These are phyloP conservation scores for Madurella fahalii DNA, from an alignment of 2,329 filamentous ascomycete genomes.

Conservation along the genomic window DNA sequence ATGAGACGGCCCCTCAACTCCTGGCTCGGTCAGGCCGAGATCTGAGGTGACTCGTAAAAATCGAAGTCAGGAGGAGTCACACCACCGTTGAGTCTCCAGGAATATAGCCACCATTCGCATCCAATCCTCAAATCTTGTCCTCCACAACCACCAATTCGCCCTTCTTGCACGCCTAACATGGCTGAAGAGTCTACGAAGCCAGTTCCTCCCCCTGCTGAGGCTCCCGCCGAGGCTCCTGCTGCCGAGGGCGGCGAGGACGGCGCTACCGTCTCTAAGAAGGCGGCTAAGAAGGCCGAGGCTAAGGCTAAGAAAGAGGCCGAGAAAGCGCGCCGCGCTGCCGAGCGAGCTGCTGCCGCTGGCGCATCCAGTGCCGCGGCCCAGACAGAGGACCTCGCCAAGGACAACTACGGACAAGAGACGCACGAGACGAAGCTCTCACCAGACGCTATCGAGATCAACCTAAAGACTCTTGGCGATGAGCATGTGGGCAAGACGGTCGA, in stretches of 20 bases:
- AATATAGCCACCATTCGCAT: neutral
- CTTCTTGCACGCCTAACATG: slow-evolving; percentile 9
- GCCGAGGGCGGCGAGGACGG: slow-evolving; percentile 34
- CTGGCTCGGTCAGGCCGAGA: slow-evolving; percentile 12
- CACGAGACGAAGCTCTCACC: slow-evolving; percentile 48
- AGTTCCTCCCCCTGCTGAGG: slow-evolving; percentile 15
- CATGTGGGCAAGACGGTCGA: slow-evolving; percentile 67
- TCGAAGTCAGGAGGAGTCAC: neutral
- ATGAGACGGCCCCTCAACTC: slow-evolving; percentile 18
- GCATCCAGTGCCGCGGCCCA: slow-evolving; percentile 60
- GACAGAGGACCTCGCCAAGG: slow-evolving; percentile 62
- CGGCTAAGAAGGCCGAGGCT: slow-evolving; percentile 75
- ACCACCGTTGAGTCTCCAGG: neutral
- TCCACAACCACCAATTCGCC: slow-evolving; percentile 1
- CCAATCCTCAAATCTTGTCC: neutral
- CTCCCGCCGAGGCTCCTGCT: slow-evolving; percentile 12
- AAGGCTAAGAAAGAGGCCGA: slow-evolving; percentile 86
- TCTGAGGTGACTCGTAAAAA: slow-evolving; percentile 12
- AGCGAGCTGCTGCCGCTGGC: slow-evolving; percentile 68
- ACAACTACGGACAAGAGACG: slow-evolving; percentile 71
- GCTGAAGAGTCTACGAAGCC: slow-evolving; percentile 17
- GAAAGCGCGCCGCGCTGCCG: slow-evolving; percentile 69
- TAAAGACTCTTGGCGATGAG: slow-evolving; percentile 61
- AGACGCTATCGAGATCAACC: slow-evolving; percentile 53
- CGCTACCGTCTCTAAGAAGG: slow-evolving; percentile 66